Conservation (phyloP, 495 filamentous ascomycete species). For the Chaetomium tenue region DNA sequence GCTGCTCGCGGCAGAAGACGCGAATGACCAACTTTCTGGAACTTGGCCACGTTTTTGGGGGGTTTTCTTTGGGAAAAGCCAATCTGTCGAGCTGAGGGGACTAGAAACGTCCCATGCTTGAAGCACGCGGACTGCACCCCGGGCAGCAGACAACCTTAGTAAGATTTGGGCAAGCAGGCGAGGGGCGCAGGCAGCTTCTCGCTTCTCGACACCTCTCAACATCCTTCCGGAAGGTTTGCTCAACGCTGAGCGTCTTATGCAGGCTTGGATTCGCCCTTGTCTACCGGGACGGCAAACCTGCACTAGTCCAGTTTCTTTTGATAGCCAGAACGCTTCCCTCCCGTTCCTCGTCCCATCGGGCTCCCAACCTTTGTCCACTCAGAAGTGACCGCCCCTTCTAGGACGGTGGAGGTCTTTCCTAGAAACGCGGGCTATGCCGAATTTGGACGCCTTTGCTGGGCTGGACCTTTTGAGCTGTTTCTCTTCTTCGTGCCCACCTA, state of each 20-base stretch:
- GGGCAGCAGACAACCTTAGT: neutral
- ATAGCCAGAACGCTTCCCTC: neutral
- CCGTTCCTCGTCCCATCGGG: neutral
- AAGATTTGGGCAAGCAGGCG: neutral
- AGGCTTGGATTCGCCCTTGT: neutral
- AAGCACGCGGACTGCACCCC: slow-evolving; percentile 11
- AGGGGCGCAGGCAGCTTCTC: neutral
- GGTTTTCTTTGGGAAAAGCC: neutral
- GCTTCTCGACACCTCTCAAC: neutral
- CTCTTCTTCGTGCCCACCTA: slow-evolving; percentile 1
- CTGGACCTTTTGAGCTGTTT: slow-evolving; percentile 15
- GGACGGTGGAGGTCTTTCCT: slow-evolving; percentile 10
- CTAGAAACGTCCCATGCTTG: neutral
- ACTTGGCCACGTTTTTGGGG: slow-evolving; percentile 1
- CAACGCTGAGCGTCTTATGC: neutral
- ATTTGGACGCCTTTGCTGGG: slow-evolving; percentile 24
- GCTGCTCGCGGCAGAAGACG: neutral
- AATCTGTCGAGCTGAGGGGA: neutral
- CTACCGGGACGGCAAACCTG: slow-evolving; percentile 7
- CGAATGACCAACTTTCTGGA: neutral
- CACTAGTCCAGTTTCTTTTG: slow-evolving; percentile 2
- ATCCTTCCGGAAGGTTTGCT: neutral
- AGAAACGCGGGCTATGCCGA: slow-evolving; percentile 23
- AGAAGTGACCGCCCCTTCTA: neutral
- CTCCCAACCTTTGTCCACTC: slow-evolving; percentile 3